These are phyloP conservation scores for Neolentinus lepideus DNA, from an alignment of 1,284 basidiomycete genomes.

Conservation along the genomic window DNA sequence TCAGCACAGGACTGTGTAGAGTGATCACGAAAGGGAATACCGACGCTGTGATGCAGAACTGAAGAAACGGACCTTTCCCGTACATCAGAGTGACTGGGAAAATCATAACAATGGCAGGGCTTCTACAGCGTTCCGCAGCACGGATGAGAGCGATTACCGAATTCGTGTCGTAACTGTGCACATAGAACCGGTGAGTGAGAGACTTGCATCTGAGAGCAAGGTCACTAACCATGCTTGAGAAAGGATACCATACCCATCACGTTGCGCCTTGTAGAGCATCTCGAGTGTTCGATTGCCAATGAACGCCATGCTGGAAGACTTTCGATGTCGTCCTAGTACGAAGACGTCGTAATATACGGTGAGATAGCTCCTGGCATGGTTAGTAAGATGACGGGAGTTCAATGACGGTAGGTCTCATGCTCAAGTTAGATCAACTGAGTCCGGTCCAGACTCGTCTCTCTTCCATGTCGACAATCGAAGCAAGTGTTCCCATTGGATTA, in stretches of 20 bases:
- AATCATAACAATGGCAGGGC: constrained; percentile 38
- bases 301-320: constrained; percentile 10
- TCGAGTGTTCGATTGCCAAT: constrained; percentile 30
- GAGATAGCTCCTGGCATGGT: not conserved
- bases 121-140: constrained; percentile 35
- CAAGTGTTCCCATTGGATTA: too few relatives aligned
- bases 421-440: too few relatives aligned
- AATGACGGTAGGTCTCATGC: not conserved
- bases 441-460: not conserved
- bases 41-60: constrained; percentile 38
- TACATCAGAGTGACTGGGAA: constrained; percentile 40
- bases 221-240: constrained; percentile 34
- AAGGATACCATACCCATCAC: constrained; percentile 37
- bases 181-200: not conserved
- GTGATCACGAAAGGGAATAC: constrained; percentile 6
- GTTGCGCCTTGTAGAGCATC: constrained; percentile 34
- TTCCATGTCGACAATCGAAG: too few relatives aligned
- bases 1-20: not conserved
- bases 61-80: constrained; percentile 38
- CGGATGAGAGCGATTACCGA: constrained; percentile 38
- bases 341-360: too few relatives aligned
- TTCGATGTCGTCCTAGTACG: too few relatives aligned
- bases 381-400: not conserved
- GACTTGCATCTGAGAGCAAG: not conserved
- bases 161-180: constrained; percentile 35